A percentile compares a stretch with the other conserved stretches of the same genome.
phyloP scores from a whole-genome alignment of 352 stramenopile species.

The Discostella stelligera region DNA sequence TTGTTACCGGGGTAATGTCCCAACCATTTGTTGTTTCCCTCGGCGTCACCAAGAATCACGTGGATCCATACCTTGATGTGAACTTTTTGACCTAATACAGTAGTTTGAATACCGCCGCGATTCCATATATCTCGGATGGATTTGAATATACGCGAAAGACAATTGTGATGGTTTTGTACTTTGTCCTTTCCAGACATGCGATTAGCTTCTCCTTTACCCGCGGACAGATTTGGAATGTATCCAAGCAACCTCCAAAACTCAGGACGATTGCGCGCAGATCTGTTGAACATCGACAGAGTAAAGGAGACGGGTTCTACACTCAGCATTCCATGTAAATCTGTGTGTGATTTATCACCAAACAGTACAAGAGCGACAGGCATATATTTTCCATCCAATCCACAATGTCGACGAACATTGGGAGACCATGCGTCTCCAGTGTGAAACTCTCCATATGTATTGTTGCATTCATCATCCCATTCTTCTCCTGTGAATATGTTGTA shows the following conservation, averaged over 20 bases:
- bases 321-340: constrained; percentile 23
- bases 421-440: constrained; percentile 29
- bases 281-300: constrained; percentile 29
- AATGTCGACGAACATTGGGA: constrained; percentile 4
- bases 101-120: neutral
- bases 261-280: constrained; percentile 15
- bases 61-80: constrained; percentile 27
- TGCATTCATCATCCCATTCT: too few relatives aligned
- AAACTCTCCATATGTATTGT: constrained; percentile 28
- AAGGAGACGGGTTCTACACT: constrained; percentile 23
- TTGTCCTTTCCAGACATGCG: neutral
- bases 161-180: constrained; percentile 18
- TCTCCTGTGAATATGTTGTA: constrained; percentile 41
- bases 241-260: constrained; percentile 31
- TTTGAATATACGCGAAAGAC: constrained; percentile 1
- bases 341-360: constrained; percentile 41
- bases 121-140: constrained; percentile 4
- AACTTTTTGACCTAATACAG: neutral
- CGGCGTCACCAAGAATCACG: constrained; percentile 24
- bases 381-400: neutral
- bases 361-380: too few relatives aligned
- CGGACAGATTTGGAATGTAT: constrained; percentile 42
- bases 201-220: constrained; percentile 3
- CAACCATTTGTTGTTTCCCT: constrained; percentile 23
- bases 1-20: constrained; percentile 22